Evolutionary conservation across 2,329 filamentous ascomycete species (phyloP).

Genomic region (Drechslerella stenobrocha): DNA sequence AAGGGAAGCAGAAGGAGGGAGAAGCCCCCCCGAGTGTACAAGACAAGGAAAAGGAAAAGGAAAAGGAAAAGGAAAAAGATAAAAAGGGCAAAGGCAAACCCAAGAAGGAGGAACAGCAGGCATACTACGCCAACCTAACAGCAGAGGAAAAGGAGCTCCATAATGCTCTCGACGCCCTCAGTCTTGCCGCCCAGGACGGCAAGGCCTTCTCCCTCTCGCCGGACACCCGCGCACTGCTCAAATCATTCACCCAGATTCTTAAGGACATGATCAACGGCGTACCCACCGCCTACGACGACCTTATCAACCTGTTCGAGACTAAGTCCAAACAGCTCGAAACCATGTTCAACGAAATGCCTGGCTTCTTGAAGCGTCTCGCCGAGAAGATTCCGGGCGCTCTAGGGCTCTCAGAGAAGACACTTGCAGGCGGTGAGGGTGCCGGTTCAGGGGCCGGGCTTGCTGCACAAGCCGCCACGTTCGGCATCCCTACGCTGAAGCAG

Average conservation of each 20-base stretch:
- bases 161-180: constrained; percentile 78
- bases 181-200: constrained; percentile 78
- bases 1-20: constrained; percentile 53
- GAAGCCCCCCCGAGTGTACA: constrained; percentile 4
- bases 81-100: constrained; percentile 35
- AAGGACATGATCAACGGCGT: constrained; percentile 91
- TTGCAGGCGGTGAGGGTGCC: constrained; percentile 55
- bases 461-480: constrained; percentile 36
- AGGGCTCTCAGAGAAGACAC: constrained; percentile 46
- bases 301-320: constrained; percentile 68
- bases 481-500: constrained; percentile 71
- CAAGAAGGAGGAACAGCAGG: constrained; percentile 41
- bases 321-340: constrained; percentile 60
- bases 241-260: constrained; percentile 83
- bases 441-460: constrained; percentile 59
- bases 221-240: constrained; percentile 78
- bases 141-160: constrained; percentile 72
- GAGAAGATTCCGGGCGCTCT: constrained; percentile 50
- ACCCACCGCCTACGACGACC: constrained; percentile 88
- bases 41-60: constrained; percentile 49
- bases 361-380: constrained; percentile 51
- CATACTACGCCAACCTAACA: constrained; percentile 36
- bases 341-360: constrained; percentile 51
- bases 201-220: constrained; percentile 80
- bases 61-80: constrained; percentile 47